These are phyloP conservation scores for Helotiales sp. DNA, from an alignment of 2,329 filamentous ascomycete species.

Conservation along the genomic window DNA sequence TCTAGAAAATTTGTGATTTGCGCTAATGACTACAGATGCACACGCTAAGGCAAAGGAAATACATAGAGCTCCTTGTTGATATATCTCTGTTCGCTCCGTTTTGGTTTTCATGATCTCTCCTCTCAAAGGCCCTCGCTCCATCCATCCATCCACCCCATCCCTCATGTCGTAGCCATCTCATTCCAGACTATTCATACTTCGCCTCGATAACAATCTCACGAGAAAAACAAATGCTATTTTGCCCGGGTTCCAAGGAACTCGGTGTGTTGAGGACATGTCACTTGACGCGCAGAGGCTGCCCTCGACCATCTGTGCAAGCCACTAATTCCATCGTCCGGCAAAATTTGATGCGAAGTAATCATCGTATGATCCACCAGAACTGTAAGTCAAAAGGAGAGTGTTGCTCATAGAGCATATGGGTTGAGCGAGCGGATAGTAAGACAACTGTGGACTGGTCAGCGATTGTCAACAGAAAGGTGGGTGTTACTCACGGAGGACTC, in stretches of 20 bases:
- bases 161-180: background rate
- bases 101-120: slow-evolving; percentile 20
- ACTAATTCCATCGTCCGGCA: background rate
- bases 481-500: slow-evolving; percentile 91
- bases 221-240: slow-evolving; percentile 26
- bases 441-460: slow-evolving; percentile 63
- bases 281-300: slow-evolving; percentile 14
- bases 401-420: slow-evolving; percentile 63
- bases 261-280: slow-evolving; percentile 14
- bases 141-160: slow-evolving; percentile 2
- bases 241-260: background rate
- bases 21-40: slow-evolving; percentile 39
- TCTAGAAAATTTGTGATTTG: slow-evolving; percentile 34
- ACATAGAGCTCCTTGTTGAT: slow-evolving; percentile 35
- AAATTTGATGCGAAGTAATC: background rate
- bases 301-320: slow-evolving; percentile 13
- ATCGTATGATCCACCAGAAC: background rate
- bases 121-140: slow-evolving; percentile 15
- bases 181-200: slow-evolving; percentile 16
- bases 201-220: slow-evolving; percentile 27
- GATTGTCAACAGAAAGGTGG: background rate
- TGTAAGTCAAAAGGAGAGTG: slow-evolving; percentile 10
- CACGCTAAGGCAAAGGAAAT: slow-evolving; percentile 43
- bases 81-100: slow-evolving; percentile 30
- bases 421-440: slow-evolving; percentile 84